Conservation (phyloP, 495 filamentous ascomycete species). For the Lichenothelia convexa region DNA sequence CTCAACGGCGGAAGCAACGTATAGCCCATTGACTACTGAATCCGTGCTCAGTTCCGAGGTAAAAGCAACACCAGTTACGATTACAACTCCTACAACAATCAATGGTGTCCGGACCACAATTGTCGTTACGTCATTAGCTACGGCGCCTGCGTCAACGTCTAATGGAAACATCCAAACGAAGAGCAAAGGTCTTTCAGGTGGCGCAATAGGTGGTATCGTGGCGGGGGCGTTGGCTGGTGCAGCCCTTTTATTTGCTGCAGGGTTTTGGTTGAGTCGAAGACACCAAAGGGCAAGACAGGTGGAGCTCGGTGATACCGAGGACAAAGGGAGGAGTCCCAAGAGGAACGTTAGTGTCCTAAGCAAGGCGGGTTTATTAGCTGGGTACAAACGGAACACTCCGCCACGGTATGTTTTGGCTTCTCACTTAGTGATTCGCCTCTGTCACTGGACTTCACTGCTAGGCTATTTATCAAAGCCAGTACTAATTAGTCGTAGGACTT, state of each 20-base stretch:
- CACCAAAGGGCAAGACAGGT: not conserved
- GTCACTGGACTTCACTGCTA: not conserved
- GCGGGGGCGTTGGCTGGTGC: conserved; percentile 6
- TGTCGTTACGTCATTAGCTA: conserved; percentile 8
- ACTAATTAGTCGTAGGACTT: not conserved
- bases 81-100: conserved; percentile 7
- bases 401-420: too few relatives aligned
- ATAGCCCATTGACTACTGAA: too few relatives aligned
- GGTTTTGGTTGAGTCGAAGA: conserved; percentile 5
- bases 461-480: not conserved
- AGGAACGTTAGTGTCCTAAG: conserved; percentile 12
- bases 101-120: conserved; percentile 9
- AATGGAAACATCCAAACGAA: not conserved
- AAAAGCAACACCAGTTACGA: conserved; percentile 8
- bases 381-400: not conserved
- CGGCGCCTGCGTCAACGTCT: not conserved
- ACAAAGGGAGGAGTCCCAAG: not conserved
- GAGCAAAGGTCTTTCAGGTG: conserved; percentile 5
- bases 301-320: not conserved
- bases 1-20: too few relatives aligned
- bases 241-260: conserved; percentile 4
- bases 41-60: too few relatives aligned
- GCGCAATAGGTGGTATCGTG: conserved; percentile 10
- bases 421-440: too few relatives aligned
- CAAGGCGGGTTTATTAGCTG: conserved; percentile 8